phyloP scores from a whole-genome alignment of 371 early-diverging fungal species.

The Syncephalis plumigaleata region DNA sequence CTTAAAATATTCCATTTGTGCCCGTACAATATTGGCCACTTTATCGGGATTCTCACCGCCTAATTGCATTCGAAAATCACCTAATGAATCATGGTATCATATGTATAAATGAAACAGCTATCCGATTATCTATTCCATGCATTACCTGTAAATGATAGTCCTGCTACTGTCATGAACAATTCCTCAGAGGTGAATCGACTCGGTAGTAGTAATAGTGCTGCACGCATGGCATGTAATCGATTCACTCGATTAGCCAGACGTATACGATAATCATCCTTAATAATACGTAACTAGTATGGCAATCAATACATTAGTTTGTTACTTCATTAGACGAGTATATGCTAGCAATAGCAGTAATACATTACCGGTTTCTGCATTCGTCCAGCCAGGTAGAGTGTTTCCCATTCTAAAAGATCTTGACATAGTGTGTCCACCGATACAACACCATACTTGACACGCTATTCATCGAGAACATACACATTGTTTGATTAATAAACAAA shows the following conservation, averaged over 20 bases:
- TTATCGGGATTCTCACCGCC: conserved; percentile 88
- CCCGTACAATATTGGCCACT: conserved; percentile 76
- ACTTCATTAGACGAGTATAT: background rate
- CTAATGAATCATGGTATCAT: too few relatives aligned
- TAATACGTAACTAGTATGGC: conserved; percentile 37
- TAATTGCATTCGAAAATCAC: conserved; percentile 82
- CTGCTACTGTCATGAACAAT: conserved; percentile 67
- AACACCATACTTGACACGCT: conserved; percentile 90
- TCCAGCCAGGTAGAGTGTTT: conserved; percentile 86
- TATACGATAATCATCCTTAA: conserved; percentile 77
- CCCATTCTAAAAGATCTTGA: conserved; percentile 84
- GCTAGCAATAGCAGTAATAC: conserved; percentile 1
- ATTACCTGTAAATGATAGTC: conserved; percentile 58
- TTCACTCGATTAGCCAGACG: conserved; percentile 75
- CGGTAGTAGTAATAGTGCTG: conserved; percentile 71
- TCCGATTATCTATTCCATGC: background rate
- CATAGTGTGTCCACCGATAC: conserved; percentile 73
- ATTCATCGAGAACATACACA: background rate
- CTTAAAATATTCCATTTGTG: conserved; percentile 60
- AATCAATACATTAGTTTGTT: background rate
- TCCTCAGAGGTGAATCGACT: conserved; percentile 63
- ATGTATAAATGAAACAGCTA: conserved; percentile 3
- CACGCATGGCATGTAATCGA: conserved; percentile 65
- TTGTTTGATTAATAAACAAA: background rate
- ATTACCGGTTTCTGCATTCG: conserved; percentile 91